Evolutionary conservation across 371 early-diverging fungal species (phyloP).

Genomic region (Synchytrium microbalum): DNA sequence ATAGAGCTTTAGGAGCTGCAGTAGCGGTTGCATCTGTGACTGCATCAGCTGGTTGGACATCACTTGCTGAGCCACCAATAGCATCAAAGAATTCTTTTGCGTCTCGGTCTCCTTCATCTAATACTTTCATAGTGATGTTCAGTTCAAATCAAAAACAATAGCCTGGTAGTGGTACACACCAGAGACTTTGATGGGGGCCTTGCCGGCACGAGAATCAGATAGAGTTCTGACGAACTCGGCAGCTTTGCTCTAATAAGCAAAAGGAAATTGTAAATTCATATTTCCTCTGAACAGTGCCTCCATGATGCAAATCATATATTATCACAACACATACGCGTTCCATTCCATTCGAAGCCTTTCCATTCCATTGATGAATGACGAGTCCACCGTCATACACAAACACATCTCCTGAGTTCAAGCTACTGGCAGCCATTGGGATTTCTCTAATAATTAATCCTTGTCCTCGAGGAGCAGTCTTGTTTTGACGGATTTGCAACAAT

Average conservation of each 20-base stretch:
- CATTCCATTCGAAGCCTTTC: constrained; percentile 49
- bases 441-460: constrained; percentile 51
- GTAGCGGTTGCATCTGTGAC: constrained; percentile 31
- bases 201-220: constrained; percentile 53
- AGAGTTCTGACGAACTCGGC: constrained; percentile 58
- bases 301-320: too few species aligned
- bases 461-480: constrained; percentile 17
- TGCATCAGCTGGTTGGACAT: constrained; percentile 39
- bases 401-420: constrained; percentile 65
- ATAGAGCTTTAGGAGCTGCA: constrained; percentile 30
- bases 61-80: constrained; percentile 58
- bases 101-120: constrained; percentile 61
- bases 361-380: constrained; percentile 69
- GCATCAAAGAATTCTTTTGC: constrained; percentile 53
- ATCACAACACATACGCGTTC: too few species aligned
- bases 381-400: constrained; percentile 58
- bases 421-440: constrained; percentile 43
- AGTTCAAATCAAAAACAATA: background rate
- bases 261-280: constrained; percentile 11
- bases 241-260: constrained; percentile 46
- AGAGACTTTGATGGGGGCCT: constrained; percentile 54
- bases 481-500: constrained; percentile 59
- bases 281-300: too few species aligned
- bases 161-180: constrained; percentile 40
- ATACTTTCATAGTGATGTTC: background rate